Base-by-base conservation (phyloP, 768 basidiomycete genomes). In the Scleroderma bovista region DNA sequence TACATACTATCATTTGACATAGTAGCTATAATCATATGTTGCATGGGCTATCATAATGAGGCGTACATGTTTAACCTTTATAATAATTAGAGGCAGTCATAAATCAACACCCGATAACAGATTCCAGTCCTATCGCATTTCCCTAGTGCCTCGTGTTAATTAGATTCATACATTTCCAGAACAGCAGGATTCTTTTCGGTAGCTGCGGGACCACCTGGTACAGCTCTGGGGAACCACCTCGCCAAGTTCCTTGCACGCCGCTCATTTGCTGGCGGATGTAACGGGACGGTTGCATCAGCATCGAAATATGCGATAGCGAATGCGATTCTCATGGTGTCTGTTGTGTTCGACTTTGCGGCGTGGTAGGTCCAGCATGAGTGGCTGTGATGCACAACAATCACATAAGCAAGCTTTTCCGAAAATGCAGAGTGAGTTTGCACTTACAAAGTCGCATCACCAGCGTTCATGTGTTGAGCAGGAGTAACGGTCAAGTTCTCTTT, bases 281-380 rank as follows among this genome's bases (percentile, higher is more conserved):
- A 12, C 29, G 48, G 48, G 24, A 50, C n/a, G 6, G 40, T 50
- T 15, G 48, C 48, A 33, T 50, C 48, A 11, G 41, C 45, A 17
- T 46, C 45, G 22, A 22, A 46, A 13, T 46, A 46, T 13, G 45
- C 45, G 36, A 46, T 37, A 13, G 45, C 45, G 23, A 46, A 46
- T 19, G 45, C 45, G 9, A 36, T 37, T 24, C 45, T 46, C 11
- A 31, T 50, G 10, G 20, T 3, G 5, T 44, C 31, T 29, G 48
- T 50, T 12, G 34, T 50, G 31, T 50, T 50, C 6, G 48, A 40
- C 4, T 29, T 32, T 15, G 48, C 48, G n/a, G 48, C 48, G 26
- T 50, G 48, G 48, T 50, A 50, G 9, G 48, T 50, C 48, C 48
- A 50, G 15, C 48, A 50, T 13, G 48, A 50, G 48, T 50, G 48